A percentile compares a stretch with the other conserved stretches of the same genome.
Evolutionary conservation across 2,329 filamentous ascomycete genomes (phyloP).

Genomic region (Penicillium sp.): DNA sequence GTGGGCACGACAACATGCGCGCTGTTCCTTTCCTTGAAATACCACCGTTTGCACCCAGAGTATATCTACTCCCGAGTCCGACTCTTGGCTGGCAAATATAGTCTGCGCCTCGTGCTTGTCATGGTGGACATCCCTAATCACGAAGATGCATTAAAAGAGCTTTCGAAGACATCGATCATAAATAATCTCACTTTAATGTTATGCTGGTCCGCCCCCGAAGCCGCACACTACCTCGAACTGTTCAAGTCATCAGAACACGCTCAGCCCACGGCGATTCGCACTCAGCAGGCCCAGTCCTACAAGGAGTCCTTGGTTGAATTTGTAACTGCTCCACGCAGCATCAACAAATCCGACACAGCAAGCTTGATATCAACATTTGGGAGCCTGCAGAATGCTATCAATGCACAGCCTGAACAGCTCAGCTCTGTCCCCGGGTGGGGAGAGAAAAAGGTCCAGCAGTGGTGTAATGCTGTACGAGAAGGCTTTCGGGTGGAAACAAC

Average conservation of each 20-base stretch:
- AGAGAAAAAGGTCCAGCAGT: constrained; percentile 86
- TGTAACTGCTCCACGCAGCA: constrained; percentile 79
- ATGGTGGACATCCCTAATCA: constrained; percentile 97
- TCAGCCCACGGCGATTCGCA: constrained; percentile 74
- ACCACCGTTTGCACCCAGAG: constrained; percentile 94
- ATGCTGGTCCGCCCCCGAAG: constrained; percentile 92
- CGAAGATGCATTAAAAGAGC: constrained; percentile 81
- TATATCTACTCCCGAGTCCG: constrained; percentile 95
- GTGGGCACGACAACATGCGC: constrained; percentile 84
- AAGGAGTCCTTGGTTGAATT: constrained; percentile 87
- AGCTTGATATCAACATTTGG: constrained; percentile 90
- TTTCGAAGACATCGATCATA: constrained; percentile 87
- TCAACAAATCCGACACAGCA: constrained; percentile 94
- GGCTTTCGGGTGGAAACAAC: constrained; percentile 76
- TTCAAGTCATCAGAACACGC: constrained; percentile 95
- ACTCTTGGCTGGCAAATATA: constrained; percentile 78
- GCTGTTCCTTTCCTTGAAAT: constrained; percentile 90
- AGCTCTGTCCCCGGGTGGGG: constrained; percentile 87
- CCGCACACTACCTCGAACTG: constrained; percentile 86
- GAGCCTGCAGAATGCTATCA: constrained; percentile 79
- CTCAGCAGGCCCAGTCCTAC: constrained; percentile 79
- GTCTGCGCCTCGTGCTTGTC: constrained; percentile 76
- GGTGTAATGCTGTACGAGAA: constrained; percentile 77
- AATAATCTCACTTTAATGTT: constrained; percentile 90
- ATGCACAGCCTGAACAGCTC: constrained; percentile 82